Evolutionary conservation across 768 basidiomycete genomes (phyloP), one percentile per base, ranked within the genome.

Genomic region (Leccinum sublutescens): DNA sequence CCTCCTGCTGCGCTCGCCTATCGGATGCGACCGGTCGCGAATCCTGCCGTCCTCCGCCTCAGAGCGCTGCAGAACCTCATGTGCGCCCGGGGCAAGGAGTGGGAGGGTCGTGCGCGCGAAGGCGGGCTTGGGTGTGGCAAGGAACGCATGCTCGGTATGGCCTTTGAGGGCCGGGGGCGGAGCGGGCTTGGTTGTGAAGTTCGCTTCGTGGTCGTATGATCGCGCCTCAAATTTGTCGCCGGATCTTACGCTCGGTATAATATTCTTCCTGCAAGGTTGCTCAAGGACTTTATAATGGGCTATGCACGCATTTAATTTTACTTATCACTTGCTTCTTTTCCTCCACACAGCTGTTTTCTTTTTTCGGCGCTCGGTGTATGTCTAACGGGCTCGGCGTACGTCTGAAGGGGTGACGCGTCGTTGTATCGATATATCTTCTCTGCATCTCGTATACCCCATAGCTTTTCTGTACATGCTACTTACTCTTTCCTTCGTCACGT

Each of bases 11-110:
- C 62, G 10, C 71, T 77, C 53, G 68, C 71, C 5, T 78, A 80
- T 63, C 79, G 87, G 29, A 75, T 82, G 63, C 78, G 88, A 8
- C 82, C 81, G 3, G 78, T 88, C 5, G 75, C 81, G 55, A 89
- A 89, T 64, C 86, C 86, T 6, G 76, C 82, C 48, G 77, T 81
- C 60, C 75, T 88, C 53, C 76, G 86, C 4, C 66, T 88, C 45
- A 79, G 78, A 67, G 88, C 87, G n/a, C 71, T 86, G 66, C 80
- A 83, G 65, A 87, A 86, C 64, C 69, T 81, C 9, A 76, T 82
- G 68, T 76, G 66, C 64, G 73, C 74, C 60, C 72, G 74, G 4
- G 80, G 75, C n/a, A 68, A 75, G 62, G 65, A 70, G 59, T 82
- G 80, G 79, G 81, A 81, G 62, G 81, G 80, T 3, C 73, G 76